Base-by-base conservation (phyloP, 805 yeast genomes). In the Pichia pseudocactophila region DNA sequence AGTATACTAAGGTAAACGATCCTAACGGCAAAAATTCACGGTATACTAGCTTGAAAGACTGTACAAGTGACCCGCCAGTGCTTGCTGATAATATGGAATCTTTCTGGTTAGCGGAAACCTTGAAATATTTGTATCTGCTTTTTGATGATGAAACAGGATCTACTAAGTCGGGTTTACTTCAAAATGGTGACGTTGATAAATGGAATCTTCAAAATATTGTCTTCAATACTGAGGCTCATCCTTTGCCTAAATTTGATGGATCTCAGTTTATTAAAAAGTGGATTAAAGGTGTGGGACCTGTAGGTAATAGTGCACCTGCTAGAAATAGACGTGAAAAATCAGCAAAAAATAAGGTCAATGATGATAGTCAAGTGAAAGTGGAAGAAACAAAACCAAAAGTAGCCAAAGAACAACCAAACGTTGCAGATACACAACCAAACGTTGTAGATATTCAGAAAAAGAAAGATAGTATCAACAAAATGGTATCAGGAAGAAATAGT, bases 191-290 rank as follows among this genome's bases (percentile, higher is more conserved):
- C 11, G 69, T 70, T 15, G 68, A 73, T 48, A 70, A 76, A 42
- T 63, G 83, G 49, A 87, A 89, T 26, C 65, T 88, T 51, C 75
- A 74, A 37, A 64, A 78, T 44, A 73, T 79, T 41, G 87, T 89
- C 6, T 86, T 85, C 69, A 89, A 86, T 64, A 87, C 96, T 2
- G 96, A 88, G 57, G 97, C 95, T 0, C 97, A 88, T 59, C 92
- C 95, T 30, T 76, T 88, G 62, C 96, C 96, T n/a, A 70, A 66
- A 32, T 74, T 86, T 45, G 73, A 71, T 20, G 61, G 70, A 66
- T 66, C 63, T 20, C 51, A 58, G 42, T 76, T 80, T 55, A 66
- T 65, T 37, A 80, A 87, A 3, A 84, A 83, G 0, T 81, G 86
- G 85, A 52, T 54, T 32, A 69, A 80, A 48, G 43, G 36, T 15